Conservation (phyloP, 768 basidiomycete genomes). For the Kwoniella mangroviensis region DNA sequence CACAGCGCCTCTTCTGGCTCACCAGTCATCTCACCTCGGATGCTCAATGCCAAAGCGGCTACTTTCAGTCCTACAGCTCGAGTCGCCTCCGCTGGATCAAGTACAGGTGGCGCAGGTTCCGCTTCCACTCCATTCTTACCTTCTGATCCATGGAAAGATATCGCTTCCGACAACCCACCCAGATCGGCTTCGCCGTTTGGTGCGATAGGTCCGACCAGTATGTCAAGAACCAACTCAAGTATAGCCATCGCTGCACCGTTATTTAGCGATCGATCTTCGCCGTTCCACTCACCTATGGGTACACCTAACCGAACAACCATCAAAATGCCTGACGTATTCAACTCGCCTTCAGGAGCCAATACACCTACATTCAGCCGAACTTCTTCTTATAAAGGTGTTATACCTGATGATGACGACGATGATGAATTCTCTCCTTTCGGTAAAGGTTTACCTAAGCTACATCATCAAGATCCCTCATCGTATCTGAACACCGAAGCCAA, state of each 20-base stretch:
- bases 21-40: conserved; percentile 79
- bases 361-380: conserved; percentile 22
- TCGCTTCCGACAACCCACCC: conserved; percentile 55
- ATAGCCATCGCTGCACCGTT: conserved; percentile 90
- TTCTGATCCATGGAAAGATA: conserved; percentile 85
- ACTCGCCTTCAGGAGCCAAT: conserved; percentile 62
- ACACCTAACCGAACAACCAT: conserved; percentile 41
- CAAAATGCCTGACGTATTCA: conserved; percentile 58
- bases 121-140: conserved; percentile 66
- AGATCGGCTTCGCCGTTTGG: conserved; percentile 53
- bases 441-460: conserved; percentile 63
- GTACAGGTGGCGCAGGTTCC: conserved; percentile 34
- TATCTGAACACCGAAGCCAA: conserved; percentile 63
- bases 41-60: conserved; percentile 85
- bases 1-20: conserved; percentile 59
- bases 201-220: conserved; percentile 32
- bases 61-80: conserved; percentile 79
- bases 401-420: conserved; percentile 60
- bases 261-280: conserved; percentile 65
- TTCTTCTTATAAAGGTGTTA: conserved; percentile 61
- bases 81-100: conserved; percentile 60
- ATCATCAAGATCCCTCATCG: conserved; percentile 66
- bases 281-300: conserved; percentile 52
- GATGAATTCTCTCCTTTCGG: conserved; percentile 60
- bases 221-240: conserved; percentile 61